Conservation (phyloP, 257 asterid genomes). For the Forsythia suspensa region DNA sequence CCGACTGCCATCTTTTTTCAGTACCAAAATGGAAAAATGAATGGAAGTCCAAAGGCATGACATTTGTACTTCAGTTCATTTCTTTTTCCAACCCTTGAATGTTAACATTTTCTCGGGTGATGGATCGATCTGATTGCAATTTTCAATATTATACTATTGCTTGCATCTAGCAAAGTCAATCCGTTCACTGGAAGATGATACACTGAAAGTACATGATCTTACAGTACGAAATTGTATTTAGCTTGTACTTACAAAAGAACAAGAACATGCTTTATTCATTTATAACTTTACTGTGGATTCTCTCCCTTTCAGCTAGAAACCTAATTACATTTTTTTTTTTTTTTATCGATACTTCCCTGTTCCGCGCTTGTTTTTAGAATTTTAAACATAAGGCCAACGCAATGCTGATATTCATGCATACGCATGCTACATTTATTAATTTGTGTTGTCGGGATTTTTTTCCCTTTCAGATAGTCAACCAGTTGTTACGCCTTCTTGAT, state of each 20-base stretch:
- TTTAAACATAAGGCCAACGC: background rate
- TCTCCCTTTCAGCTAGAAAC: background rate
- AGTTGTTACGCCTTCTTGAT: constrained; percentile 17
- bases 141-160: background rate
- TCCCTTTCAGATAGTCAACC: constrained; percentile 10
- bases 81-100: background rate
- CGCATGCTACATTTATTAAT: background rate
- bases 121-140: background rate
- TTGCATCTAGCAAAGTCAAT: background rate
- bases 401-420: too few relatives aligned
- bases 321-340: background rate
- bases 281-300: background rate
- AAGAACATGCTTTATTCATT: background rate
- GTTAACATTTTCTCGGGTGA: background rate
- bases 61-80: background rate
- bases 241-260: background rate
- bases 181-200: background rate
- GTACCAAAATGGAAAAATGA: background rate
- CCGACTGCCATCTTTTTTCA: background rate
- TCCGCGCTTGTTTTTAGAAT: background rate
- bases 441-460: too few relatives aligned
- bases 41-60: background rate
- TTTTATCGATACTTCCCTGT: background rate
- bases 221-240: background rate
- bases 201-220: background rate